A percentile compares a stretch with the other conserved stretches of the same genome.
phyloP scores from a whole-genome alignment of 2,329 filamentous ascomycete species.

The Verticillium albo-atrum region DNA sequence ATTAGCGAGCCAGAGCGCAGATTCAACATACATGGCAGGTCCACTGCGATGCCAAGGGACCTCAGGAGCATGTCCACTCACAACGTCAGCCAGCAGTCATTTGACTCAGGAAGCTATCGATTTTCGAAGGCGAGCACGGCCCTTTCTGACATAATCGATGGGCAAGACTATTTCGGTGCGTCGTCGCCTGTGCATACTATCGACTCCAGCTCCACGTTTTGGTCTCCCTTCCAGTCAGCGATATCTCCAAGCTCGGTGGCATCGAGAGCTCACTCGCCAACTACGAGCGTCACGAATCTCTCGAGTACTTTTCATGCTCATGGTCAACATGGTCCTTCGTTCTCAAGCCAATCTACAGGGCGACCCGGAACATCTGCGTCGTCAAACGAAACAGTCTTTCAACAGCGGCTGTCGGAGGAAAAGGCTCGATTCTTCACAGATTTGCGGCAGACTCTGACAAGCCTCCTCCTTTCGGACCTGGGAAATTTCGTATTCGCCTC shows the following conservation, averaged over 20 bases:
- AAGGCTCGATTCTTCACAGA: constrained; percentile 76
- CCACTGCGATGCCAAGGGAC: constrained; percentile 38
- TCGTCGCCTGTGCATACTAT: constrained; percentile 66
- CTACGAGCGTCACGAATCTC: constrained; percentile 55
- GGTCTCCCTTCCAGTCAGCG: constrained; percentile 77
- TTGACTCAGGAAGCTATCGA: constrained; percentile 64
- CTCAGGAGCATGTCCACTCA: constrained; percentile 53
- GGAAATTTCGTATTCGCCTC: constrained; percentile 80
- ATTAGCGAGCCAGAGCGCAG: constrained; percentile 51
- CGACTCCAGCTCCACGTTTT: constrained; percentile 77
- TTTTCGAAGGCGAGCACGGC: constrained; percentile 51
- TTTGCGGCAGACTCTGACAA: constrained; percentile 74
- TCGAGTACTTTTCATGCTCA: constrained; percentile 39
- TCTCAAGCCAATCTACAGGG: constrained; percentile 42
- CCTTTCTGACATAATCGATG: constrained; percentile 63
- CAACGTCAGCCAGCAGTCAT: constrained; percentile 65
- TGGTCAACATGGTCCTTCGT: constrained; percentile 36
- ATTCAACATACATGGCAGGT: constrained; percentile 36
- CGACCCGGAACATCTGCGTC: constrained; percentile 64
- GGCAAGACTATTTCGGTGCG: constrained; percentile 65
- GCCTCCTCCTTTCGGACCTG: constrained; percentile 82
- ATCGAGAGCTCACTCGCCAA: constrained; percentile 57
- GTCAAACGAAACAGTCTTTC: constrained; percentile 62
- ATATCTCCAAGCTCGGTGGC: constrained; percentile 59
- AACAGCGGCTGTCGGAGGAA: constrained; percentile 58